These are phyloP conservation scores for Alliaria petiolata DNA, from an alignment of 345 rosid genomes.

Conservation along the genomic window DNA sequence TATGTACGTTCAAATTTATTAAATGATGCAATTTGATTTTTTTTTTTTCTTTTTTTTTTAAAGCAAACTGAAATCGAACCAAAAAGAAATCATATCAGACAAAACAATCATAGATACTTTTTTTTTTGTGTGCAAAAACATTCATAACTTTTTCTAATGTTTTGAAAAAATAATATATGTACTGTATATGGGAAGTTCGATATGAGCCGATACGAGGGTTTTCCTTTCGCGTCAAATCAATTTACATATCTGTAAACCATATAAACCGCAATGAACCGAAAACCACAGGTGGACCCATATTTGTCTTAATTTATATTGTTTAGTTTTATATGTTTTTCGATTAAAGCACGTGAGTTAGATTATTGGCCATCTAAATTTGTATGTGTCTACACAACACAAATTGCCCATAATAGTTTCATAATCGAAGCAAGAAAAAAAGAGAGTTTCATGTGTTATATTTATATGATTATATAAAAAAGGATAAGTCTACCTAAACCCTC, in stretches of 20 bases:
- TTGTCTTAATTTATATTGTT: background rate
- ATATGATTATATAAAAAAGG: background rate
- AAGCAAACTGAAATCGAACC: background rate
- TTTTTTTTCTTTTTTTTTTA: too few species aligned
- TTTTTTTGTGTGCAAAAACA: too few species aligned
- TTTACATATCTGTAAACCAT: background rate
- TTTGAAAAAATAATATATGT: background rate
- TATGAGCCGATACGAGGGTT: background rate
- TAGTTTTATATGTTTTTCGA: background rate
- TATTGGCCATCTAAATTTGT: background rate
- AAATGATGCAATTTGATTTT: background rate
- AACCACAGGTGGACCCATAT: background rate
- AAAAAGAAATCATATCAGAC: background rate
- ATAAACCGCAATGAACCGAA: background rate
- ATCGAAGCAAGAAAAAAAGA: background rate
- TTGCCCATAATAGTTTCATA: too few species aligned
- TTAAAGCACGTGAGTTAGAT: background rate
- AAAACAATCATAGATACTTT: background rate
- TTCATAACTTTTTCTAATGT: too few species aligned
- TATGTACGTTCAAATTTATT: background rate
- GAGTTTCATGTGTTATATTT: background rate
- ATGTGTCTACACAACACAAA: background rate
- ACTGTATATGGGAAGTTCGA: background rate
- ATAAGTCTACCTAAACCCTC: background rate
- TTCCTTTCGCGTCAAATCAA: background rate